Evolutionary conservation across 768 basidiomycete species (phyloP).

Genomic region (Sistotremastrum niveocremeum): DNA sequence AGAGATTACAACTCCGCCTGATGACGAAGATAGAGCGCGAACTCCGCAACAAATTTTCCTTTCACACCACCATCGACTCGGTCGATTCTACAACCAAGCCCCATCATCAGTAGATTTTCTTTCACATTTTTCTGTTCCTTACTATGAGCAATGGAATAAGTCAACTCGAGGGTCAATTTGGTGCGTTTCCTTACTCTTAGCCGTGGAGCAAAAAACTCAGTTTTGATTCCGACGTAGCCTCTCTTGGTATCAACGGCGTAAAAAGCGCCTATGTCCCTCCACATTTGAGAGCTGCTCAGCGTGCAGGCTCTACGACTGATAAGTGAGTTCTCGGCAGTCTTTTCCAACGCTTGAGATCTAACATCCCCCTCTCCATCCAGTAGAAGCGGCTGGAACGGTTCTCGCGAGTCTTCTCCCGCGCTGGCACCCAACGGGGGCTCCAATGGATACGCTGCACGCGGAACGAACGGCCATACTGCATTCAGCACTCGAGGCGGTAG

Average conservation of each 20-base stretch:
- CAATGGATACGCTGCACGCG: slow-evolving; percentile 13
- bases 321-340: slow-evolving; percentile 38
- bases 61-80: too few species aligned
- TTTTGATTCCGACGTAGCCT: slow-evolving; percentile 29
- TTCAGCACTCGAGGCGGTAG: slow-evolving; percentile 23
- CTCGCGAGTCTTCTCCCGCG: slow-evolving; percentile 46
- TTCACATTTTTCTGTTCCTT: slow-evolving; percentile 2
- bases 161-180: slow-evolving; percentile 64
- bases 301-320: slow-evolving; percentile 51
- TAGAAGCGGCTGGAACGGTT: slow-evolving; percentile 66
- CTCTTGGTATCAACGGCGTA: slow-evolving; percentile 55
- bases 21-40: too few species aligned
- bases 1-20: too few species aligned
- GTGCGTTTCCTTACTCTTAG: slow-evolving; percentile 25
- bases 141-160: slow-evolving; percentile 80
- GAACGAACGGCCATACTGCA: slow-evolving; percentile 28
- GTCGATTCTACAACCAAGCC: too few species aligned
- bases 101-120: too few species aligned
- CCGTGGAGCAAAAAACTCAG: not conserved
- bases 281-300: slow-evolving; percentile 75
- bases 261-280: slow-evolving; percentile 84
- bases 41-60: too few species aligned
- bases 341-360: slow-evolving; percentile 1
- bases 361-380: slow-evolving; percentile 3
- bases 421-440: not conserved